Evolutionary conservation across 2,329 filamentous ascomycete genomes (phyloP), one percentile per base, ranked within the genome.

Genomic region (Ceratocystis ficicola): DNA sequence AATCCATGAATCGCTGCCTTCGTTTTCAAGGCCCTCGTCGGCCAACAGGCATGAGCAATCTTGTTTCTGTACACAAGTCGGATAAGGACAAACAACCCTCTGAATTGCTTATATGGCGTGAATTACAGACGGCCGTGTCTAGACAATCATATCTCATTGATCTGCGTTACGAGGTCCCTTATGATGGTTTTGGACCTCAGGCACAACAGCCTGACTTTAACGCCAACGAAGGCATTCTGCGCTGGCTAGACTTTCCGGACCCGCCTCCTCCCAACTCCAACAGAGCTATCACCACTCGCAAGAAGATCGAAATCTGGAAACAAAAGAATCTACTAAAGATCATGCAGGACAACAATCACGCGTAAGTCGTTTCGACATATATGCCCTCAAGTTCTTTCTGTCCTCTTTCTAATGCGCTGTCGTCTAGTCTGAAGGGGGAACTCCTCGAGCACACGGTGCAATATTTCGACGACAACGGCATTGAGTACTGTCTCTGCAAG

Each of bases 161-260:
- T 68, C 71, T 77, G n/a, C 77, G 79, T 10, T 84, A 84, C 70
- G 79, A 84, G 64, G 73, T 86, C 1, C 72, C 76, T 22, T 76
- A 75, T 62, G 76, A 81, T 36, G 72, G 73, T 3, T 63, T 64
- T n/a, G 36, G 41, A 12, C 10, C 44, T 22, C 55, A 44, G 44
- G 57, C 59, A 77, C 82, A 68, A 78, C 84, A 72, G 1, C 70
- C 72, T 66, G 75, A 80, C 48, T 75, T 80, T 50, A 77, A 81
- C 67, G 70, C 73, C 5, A 71, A 74, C 0, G 74, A 75, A 0
- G 82, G 81, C 20, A 77, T 79, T 2, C 72, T 86, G 66, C 75
- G 80, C 57, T 87, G 83, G 82, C 79, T 76, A 5, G 84, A 86
- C 69, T 77, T 86, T 57, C 84, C 84, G 1, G 84, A 86, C 68